phyloP scores from a whole-genome alignment of 768 basidiomycete genomes.

The Lanmaoa rubissima region DNA sequence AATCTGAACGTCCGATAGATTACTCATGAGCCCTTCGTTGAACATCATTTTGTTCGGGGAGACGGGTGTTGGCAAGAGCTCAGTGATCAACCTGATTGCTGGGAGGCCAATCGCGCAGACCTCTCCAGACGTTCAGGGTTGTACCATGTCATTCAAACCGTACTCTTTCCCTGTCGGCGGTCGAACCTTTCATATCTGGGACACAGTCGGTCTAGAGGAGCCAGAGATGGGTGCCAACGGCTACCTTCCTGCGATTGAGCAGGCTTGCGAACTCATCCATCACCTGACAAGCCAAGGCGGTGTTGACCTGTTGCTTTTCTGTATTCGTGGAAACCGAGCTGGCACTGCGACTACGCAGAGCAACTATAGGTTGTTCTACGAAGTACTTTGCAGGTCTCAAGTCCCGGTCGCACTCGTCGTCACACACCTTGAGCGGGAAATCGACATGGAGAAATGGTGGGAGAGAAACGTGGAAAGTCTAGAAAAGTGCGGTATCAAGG shows the following conservation, averaged over 20 bases:
- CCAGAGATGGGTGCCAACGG: constrained; percentile 25
- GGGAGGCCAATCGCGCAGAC: constrained; percentile 22
- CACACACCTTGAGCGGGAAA: constrained; percentile 41
- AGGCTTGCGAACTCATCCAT: constrained; percentile 34
- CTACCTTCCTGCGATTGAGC: constrained; percentile 30
- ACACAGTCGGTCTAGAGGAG: constrained; percentile 37
- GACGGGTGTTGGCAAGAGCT: constrained; percentile 38
- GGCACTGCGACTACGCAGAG: constrained; percentile 34
- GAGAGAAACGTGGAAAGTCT: constrained; percentile 24
- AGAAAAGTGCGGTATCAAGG: constrained; percentile 25
- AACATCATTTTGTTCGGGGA: constrained; percentile 48
- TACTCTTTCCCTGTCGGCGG: constrained; percentile 26
- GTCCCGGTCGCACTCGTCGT: constrained; percentile 35
- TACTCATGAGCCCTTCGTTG: constrained; percentile 19
- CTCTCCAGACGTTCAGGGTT: constrained; percentile 33
- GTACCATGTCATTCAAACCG: constrained; percentile 35
- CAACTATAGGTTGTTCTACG: constrained; percentile 43
- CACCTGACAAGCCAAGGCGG: constrained; percentile 31
- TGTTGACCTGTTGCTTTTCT: constrained; percentile 41
- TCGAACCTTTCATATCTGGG: constrained; percentile 28
- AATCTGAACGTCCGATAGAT: constrained; percentile 20
- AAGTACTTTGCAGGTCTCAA: constrained; percentile 38
- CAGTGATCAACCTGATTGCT: constrained; percentile 34
- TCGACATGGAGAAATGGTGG: constrained; percentile 37
- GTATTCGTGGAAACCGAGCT: constrained; percentile 42